These are phyloP conservation scores for Schizophyllum amplum DNA, from an alignment of 1,284 basidiomycete species.

Conservation along the genomic window DNA sequence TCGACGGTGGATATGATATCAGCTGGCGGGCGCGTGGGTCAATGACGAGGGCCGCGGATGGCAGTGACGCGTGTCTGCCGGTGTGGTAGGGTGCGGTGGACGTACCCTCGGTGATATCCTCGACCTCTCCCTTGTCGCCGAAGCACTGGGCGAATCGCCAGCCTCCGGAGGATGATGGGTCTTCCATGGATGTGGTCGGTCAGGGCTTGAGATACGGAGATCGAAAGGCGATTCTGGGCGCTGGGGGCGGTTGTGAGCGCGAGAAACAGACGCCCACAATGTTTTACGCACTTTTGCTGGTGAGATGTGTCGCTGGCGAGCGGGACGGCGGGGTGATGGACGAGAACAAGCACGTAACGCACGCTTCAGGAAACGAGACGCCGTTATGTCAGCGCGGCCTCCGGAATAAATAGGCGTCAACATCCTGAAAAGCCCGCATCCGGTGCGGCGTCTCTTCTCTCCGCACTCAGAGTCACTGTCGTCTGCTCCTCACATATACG, in stretches of 20 bases:
- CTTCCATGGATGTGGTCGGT: slow-evolving; percentile 38
- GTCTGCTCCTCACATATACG: slow-evolving; percentile 13
- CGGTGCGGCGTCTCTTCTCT: neutral
- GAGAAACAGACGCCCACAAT: neutral
- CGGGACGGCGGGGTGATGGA: slow-evolving; percentile 17
- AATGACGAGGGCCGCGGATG: slow-evolving; percentile 3
- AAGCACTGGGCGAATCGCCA: slow-evolving; percentile 99
- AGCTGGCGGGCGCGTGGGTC: slow-evolving; percentile 43
- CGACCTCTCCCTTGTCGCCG: slow-evolving; percentile 98
- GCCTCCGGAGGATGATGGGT: slow-evolving; percentile 77
- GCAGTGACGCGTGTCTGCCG: neutral
- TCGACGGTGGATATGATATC: slow-evolving; percentile 99
- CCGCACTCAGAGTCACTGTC: neutral
- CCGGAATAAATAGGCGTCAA: slow-evolving; percentile 11
- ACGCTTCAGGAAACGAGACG: slow-evolving; percentile 15
- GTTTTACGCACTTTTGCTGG: neutral
- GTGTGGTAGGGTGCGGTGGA: slow-evolving; percentile 3
- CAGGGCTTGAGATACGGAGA: slow-evolving; percentile 17
- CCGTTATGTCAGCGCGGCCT: neutral
- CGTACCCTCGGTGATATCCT: slow-evolving; percentile 98
- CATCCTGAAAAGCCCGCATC: neutral
- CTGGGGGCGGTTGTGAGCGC: neutral
- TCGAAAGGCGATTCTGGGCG: neutral
- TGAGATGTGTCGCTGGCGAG: slow-evolving; percentile 17
- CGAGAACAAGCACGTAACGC: slow-evolving; percentile 5